Percentiles rank a stretch among this genome's conserved stretches.
phyloP scores from a whole-genome alignment of 208 protist genomes.

The Acanthamoeba rhysodes region DNA sequence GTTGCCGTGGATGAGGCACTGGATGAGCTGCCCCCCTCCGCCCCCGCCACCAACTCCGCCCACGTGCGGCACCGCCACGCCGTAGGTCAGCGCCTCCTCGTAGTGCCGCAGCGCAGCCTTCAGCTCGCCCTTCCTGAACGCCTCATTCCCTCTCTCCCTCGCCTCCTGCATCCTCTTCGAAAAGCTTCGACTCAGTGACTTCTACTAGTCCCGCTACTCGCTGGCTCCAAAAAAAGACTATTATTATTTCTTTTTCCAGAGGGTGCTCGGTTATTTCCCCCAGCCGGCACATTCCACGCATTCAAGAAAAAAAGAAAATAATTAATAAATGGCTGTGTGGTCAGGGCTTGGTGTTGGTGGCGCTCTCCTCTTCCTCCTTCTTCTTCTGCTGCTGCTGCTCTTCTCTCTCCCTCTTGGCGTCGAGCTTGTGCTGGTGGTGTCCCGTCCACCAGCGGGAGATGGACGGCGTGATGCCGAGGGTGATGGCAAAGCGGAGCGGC shows the following conservation, averaged over 20 bases:
- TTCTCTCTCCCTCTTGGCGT: neutral
- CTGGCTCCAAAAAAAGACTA: neutral
- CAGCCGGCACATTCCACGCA: neutral
- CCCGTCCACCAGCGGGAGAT: constrained; percentile 66
- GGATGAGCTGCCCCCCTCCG: neutral
- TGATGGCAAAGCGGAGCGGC: constrained; percentile 63
- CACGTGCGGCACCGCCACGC: neutral
- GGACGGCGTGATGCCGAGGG: constrained; percentile 60
- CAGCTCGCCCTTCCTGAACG: neutral
- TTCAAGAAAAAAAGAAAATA: neutral
- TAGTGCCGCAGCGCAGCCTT: constrained; percentile 15
- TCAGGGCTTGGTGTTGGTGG: neutral
- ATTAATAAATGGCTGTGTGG: neutral
- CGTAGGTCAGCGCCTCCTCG: neutral
- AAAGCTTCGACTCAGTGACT: too few species aligned
- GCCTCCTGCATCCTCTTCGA: constrained; percentile 42
- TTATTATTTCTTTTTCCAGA: neutral
- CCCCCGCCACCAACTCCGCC: neutral
- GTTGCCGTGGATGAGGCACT: constrained; percentile 7
- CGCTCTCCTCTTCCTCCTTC: neutral
- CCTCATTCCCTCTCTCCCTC: constrained; percentile 24
- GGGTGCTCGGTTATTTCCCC: too few species aligned
- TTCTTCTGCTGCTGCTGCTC: neutral
- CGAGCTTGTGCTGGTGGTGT: constrained; percentile 5
- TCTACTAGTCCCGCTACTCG: neutral